These are phyloP conservation scores for Boletus semigastroideus DNA, from an alignment of 1,284 basidiomycete species.

Conservation along the genomic window DNA sequence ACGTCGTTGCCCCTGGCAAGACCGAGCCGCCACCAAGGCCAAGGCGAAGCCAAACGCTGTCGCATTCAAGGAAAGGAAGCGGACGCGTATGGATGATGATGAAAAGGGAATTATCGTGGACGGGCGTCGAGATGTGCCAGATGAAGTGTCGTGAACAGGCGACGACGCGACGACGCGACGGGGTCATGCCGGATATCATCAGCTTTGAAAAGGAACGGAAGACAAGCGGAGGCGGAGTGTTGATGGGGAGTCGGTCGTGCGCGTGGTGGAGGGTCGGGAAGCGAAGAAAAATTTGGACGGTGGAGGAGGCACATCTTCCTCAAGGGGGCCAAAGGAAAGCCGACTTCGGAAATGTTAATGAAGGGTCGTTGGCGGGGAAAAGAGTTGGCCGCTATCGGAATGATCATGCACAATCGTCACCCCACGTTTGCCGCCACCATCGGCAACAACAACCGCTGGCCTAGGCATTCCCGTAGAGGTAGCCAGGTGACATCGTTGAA, in stretches of 20 bases:
- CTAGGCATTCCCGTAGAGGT: too few relatives aligned
- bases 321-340: constrained; percentile 38
- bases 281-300: constrained; percentile 24
- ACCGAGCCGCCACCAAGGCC: too few relatives aligned
- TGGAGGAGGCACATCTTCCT: constrained; percentile 25
- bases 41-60: constrained; percentile 8
- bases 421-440: too few relatives aligned
- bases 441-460: too few relatives aligned
- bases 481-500: too few relatives aligned
- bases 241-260: constrained; percentile 19
- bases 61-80: neutral
- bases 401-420: constrained; percentile 26
- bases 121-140: constrained; percentile 28
- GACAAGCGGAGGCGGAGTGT: constrained; percentile 29
- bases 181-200: constrained; percentile 74
- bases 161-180: constrained; percentile 63
- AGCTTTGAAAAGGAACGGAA: constrained; percentile 62
- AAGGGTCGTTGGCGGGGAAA: constrained; percentile 3
- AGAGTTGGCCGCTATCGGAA: constrained; percentile 32
- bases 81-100: neutral
- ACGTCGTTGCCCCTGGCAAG: constrained; percentile 13
- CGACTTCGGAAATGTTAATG: constrained; percentile 28
- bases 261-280: constrained; percentile 18
- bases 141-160: constrained; percentile 63
- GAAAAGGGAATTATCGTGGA: constrained; percentile 18